Conservation (phyloP, 2,329 filamentous ascomycete species). For the Epichloe festucae region DNA sequence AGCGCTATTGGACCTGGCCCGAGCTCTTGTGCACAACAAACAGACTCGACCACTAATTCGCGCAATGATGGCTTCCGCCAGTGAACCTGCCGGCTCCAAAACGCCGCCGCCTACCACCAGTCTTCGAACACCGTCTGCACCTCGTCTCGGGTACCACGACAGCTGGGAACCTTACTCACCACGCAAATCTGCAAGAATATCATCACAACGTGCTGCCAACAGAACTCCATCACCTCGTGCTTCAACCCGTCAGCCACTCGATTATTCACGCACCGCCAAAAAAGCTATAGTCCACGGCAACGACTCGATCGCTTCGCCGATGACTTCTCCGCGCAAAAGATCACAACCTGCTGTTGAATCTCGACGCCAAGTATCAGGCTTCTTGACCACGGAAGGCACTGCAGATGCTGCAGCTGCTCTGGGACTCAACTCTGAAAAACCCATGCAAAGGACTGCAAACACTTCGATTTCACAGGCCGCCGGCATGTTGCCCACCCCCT, state of each 20-base stretch:
- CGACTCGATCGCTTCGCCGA: slow-evolving; percentile 27
- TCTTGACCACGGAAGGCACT: slow-evolving; percentile 30
- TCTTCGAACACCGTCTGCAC: slow-evolving; percentile 55
- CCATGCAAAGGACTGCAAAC: slow-evolving; percentile 14
- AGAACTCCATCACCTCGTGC: slow-evolving; percentile 43
- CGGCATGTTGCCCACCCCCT: slow-evolving; percentile 65
- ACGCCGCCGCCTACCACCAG: slow-evolving; percentile 49
- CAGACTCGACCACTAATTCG: background rate
- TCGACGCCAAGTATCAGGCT: slow-evolving; percentile 33
- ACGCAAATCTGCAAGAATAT: slow-evolving; percentile 54
- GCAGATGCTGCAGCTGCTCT: slow-evolving; percentile 30
- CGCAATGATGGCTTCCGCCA: slow-evolving; percentile 16
- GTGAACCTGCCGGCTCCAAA: slow-evolving; percentile 3
- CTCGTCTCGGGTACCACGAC: slow-evolving; percentile 54
- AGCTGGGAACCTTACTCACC: slow-evolving; percentile 61
- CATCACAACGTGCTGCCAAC: slow-evolving; percentile 36
- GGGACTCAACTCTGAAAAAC: slow-evolving; percentile 19
- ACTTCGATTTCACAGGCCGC: slow-evolving; percentile 20
- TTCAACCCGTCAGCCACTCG: slow-evolving; percentile 18
- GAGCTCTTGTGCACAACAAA: background rate
- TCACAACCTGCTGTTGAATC: slow-evolving; percentile 32
- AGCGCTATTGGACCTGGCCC: background rate
- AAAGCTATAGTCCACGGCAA: slow-evolving; percentile 16
- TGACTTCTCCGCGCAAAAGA: slow-evolving; percentile 38
- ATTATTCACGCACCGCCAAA: slow-evolving; percentile 22